Conservation (phyloP, 2,329 filamentous ascomycete genomes). For the Pyrenochaeta sp. region DNA sequence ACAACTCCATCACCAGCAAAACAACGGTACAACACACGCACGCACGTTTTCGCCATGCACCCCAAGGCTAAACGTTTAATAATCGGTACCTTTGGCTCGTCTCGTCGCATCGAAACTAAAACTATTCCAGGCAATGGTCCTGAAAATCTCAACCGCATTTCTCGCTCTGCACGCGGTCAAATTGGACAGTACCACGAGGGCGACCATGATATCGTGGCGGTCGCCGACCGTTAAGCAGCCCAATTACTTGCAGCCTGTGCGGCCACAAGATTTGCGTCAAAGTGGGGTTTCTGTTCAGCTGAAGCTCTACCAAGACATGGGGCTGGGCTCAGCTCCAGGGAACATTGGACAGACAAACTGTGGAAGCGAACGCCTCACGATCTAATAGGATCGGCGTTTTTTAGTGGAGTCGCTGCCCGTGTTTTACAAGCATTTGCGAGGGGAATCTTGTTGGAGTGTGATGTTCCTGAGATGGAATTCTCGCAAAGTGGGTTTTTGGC, state of each 20-base stretch:
- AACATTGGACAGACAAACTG: constrained; percentile 4
- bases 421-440: no score
- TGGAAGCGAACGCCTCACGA: constrained; percentile 8
- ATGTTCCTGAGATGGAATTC: no score
- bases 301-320: constrained; percentile 13
- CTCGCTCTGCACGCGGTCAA: background rate
- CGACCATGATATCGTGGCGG: background rate
- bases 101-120: no score
- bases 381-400: background rate
- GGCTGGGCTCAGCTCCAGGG: constrained; percentile 7
- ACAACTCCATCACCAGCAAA: no score
- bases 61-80: no score
- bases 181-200: background rate
- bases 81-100: no score
- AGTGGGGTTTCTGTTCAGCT: constrained; percentile 12
- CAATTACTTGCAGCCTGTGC: background rate
- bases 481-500: no score
- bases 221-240: background rate
- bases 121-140: background rate
- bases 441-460: no score
- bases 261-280: background rate
- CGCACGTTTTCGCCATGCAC: no score
- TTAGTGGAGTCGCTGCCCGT: background rate
- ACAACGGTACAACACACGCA: no score
- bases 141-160: background rate